These are phyloP conservation scores for Penicillium hesseltinei DNA, from an alignment of 2,329 filamentous ascomycete species.

Conservation along the genomic window DNA sequence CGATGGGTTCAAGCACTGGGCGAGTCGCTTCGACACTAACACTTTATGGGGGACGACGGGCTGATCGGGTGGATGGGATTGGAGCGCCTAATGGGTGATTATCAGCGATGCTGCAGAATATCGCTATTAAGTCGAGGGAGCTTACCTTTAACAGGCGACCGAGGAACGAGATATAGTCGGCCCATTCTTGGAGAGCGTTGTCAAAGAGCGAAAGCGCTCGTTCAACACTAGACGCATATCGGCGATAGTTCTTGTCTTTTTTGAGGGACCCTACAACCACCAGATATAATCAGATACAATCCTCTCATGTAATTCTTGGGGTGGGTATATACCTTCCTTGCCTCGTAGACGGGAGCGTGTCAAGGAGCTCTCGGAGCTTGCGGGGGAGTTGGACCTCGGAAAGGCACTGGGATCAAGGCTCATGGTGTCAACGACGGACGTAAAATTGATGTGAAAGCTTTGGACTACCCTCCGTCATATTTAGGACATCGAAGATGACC, in stretches of 20 bases:
- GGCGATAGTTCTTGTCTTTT: constrained; percentile 70
- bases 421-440: constrained; percentile 38
- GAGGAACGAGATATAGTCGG: constrained; percentile 97
- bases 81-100: constrained; percentile 64
- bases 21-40: constrained; percentile 81
- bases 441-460: constrained; percentile 21
- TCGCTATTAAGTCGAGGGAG: background rate
- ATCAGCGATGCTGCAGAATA: background rate
- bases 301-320: background rate
- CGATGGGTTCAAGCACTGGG: constrained; percentile 91
- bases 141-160: constrained; percentile 82
- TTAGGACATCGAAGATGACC: constrained; percentile 28
- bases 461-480: constrained; percentile 36
- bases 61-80: constrained; percentile 73
- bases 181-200: constrained; percentile 94
- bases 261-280: constrained; percentile 37
- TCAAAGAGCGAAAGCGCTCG: constrained; percentile 87
- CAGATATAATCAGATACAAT: constrained; percentile 2
- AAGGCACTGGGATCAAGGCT: constrained; percentile 44
- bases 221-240: constrained; percentile 86
- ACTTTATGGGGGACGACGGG: constrained; percentile 76
- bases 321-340: constrained; percentile 64
- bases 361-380: constrained; percentile 79
- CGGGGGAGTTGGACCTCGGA: constrained; percentile 61
- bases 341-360: constrained; percentile 75